Conservation (phyloP, 2,329 filamentous ascomycete genomes). For the Penicillium sclerotiorum region DNA sequence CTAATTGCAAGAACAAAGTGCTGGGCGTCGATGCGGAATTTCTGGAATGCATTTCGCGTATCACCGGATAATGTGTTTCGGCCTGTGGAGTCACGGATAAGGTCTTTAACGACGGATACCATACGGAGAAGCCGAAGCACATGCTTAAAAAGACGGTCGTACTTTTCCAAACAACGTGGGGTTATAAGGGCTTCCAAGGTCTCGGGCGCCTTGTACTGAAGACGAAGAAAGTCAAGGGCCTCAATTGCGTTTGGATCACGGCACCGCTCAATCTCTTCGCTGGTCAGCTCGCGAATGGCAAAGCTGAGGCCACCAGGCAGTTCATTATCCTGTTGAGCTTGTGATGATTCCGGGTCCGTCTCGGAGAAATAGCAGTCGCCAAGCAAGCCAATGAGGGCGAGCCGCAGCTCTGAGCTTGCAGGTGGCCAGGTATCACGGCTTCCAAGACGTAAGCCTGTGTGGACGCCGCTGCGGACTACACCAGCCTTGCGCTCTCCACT, state of each 20-base stretch:
- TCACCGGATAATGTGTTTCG: slow-evolving; percentile 35
- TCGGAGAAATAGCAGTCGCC: slow-evolving; percentile 67
- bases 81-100: slow-evolving; percentile 60
- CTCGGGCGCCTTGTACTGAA: slow-evolving; percentile 78
- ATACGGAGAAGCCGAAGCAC: slow-evolving; percentile 77
- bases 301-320: slow-evolving; percentile 77
- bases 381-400: slow-evolving; percentile 84
- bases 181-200: slow-evolving; percentile 76
- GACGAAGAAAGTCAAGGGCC: slow-evolving; percentile 87
- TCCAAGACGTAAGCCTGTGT: slow-evolving; percentile 83
- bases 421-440: slow-evolving; percentile 86
- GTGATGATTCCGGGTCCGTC: slow-evolving; percentile 18
- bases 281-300: slow-evolving; percentile 76
- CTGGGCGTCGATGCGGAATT: slow-evolving; percentile 75
- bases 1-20: slow-evolving; percentile 75
- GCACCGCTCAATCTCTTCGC: slow-evolving; percentile 78
- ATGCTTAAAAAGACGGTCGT: slow-evolving; percentile 81
- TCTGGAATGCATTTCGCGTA: slow-evolving; percentile 50
- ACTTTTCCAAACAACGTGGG: slow-evolving; percentile 69
- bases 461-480: slow-evolving; percentile 66
- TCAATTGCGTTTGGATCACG: slow-evolving; percentile 81
- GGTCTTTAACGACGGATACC: slow-evolving; percentile 70
- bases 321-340: slow-evolving; percentile 31
- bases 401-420: slow-evolving; percentile 86
- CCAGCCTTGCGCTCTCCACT: slow-evolving; percentile 74